Evolutionary conservation across 768 basidiomycete genomes (phyloP).

Genomic region (Piloderma croceum): DNA sequence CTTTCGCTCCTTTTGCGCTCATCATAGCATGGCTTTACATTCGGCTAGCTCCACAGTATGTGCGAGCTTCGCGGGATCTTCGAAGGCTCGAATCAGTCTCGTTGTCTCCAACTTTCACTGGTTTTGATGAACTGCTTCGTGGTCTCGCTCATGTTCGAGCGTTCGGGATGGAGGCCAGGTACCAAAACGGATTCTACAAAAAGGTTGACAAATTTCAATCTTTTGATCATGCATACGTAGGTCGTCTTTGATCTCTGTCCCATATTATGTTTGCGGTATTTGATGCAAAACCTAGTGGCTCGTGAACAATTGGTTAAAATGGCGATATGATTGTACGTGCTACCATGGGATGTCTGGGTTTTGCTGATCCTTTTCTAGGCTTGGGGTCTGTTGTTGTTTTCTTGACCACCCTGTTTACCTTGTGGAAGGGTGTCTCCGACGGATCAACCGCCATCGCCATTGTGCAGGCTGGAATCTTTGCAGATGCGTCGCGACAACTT

Average conservation of each 20-base stretch:
- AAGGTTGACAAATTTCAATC: slow-evolving; percentile 65
- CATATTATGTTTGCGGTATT: not conserved
- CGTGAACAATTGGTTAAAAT: slow-evolving; percentile 62
- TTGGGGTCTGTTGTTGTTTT: slow-evolving; percentile 69
- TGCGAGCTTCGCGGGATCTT: slow-evolving; percentile 60
- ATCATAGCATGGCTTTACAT: slow-evolving; percentile 68
- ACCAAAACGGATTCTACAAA: slow-evolving; percentile 57
- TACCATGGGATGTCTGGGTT: not conserved
- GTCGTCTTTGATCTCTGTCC: slow-evolving; percentile 22
- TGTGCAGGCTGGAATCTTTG: slow-evolving; percentile 62
- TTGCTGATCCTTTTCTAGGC: slow-evolving; percentile 27
- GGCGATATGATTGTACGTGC: slow-evolving; percentile 65
- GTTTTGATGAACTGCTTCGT: slow-evolving; percentile 64
- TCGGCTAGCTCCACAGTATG: slow-evolving; percentile 54
- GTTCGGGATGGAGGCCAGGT: slow-evolving; percentile 64
- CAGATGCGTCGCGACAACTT: slow-evolving; percentile 60
- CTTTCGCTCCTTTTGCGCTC: slow-evolving; percentile 60
- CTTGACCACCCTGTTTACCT: slow-evolving; percentile 61
- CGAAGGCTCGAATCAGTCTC: slow-evolving; percentile 62
- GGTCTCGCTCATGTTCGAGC: slow-evolving; percentile 66
- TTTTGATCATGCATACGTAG: slow-evolving; percentile 65
- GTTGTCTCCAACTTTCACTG: slow-evolving; percentile 66
- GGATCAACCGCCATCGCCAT: slow-evolving; percentile 70
- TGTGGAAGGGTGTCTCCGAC: slow-evolving; percentile 49
- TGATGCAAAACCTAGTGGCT: slow-evolving; percentile 43